These are phyloP conservation scores for Lactarius sp. DNA, from an alignment of 768 basidiomycete genomes.

Conservation along the genomic window DNA sequence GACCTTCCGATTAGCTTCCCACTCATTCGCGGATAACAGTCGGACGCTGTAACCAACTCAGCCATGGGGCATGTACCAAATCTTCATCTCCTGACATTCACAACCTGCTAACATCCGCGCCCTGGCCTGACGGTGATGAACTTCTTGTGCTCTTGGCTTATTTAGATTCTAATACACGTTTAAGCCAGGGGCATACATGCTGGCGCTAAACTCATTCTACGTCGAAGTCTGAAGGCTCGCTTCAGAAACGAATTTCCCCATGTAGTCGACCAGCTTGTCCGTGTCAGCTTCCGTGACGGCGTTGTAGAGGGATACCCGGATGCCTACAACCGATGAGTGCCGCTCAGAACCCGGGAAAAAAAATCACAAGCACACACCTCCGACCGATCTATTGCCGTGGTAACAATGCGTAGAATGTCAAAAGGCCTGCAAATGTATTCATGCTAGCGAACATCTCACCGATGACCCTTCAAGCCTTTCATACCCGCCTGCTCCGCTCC, in stretches of 20 bases:
- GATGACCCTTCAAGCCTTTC: constrained; percentile 88
- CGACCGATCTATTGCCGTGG: constrained; percentile 22
- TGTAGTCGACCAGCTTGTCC: constrained; percentile 54
- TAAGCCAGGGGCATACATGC: neutral
- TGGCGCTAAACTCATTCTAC: neutral
- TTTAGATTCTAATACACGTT: neutral
- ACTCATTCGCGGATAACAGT: constrained; percentile 46
- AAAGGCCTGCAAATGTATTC: neutral
- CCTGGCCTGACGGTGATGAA: too few relatives aligned
- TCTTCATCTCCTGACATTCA: neutral
- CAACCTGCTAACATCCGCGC: neutral
- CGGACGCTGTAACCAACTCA: constrained; percentile 77
- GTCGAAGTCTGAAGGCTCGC: neutral
- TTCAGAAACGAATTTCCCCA: constrained; percentile 45
- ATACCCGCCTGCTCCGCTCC: constrained; percentile 78
- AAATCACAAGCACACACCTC: constrained; percentile 16
- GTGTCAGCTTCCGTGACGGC: constrained; percentile 75
- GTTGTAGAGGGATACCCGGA: constrained; percentile 86
- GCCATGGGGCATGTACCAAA: constrained; percentile 53
- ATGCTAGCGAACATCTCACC: constrained; percentile 43
- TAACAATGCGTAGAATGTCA: neutral
- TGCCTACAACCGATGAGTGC: constrained; percentile 40
- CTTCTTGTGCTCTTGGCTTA: neutral
- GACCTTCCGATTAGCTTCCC: constrained; percentile 50
- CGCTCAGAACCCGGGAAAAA: neutral